These are phyloP conservation scores for Wickerhamiella bombiphila DNA, from an alignment of 805 yeast genomes.

Conservation along the genomic window DNA sequence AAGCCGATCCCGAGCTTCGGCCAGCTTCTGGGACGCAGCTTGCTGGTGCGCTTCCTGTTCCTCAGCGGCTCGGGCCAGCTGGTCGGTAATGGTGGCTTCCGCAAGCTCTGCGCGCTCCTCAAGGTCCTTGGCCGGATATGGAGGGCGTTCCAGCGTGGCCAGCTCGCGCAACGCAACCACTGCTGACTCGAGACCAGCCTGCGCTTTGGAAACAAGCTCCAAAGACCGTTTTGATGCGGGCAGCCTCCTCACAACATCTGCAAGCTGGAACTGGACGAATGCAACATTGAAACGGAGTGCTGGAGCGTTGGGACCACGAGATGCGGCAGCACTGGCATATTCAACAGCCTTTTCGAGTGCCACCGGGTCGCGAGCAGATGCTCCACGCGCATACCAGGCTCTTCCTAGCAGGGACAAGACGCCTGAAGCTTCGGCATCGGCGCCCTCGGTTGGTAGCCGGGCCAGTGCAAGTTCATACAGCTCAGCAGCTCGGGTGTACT, in stretches of 20 bases:
- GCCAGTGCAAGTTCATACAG: slow-evolving; percentile 65
- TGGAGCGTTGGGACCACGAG: slow-evolving; percentile 31
- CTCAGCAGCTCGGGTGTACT: slow-evolving; percentile 76
- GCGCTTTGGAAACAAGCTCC: slow-evolving; percentile 43
- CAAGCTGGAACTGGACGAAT: slow-evolving; percentile 69
- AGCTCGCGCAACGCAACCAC: slow-evolving; percentile 42
- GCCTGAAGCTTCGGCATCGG: slow-evolving; percentile 26
- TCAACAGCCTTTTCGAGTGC: slow-evolving; percentile 48
- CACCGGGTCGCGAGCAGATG: slow-evolving; percentile 18
- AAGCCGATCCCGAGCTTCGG: slow-evolving; percentile 53
- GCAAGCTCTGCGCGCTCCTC: slow-evolving; percentile 82
- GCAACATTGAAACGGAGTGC: slow-evolving; percentile 60
- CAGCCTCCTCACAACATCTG: slow-evolving; percentile 60
- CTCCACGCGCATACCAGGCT: slow-evolving; percentile 40
- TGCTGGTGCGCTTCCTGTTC: slow-evolving; percentile 52
- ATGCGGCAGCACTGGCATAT: slow-evolving; percentile 33
- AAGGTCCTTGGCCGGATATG: slow-evolving; percentile 66
- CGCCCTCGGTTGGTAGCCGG: neutral
- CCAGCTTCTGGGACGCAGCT: slow-evolving; percentile 44
- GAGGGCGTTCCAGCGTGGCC: slow-evolving; percentile 48
- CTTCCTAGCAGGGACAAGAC: slow-evolving; percentile 8
- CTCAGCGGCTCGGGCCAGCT: slow-evolving; percentile 51
- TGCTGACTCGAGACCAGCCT: slow-evolving; percentile 46
- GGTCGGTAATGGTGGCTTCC: slow-evolving; percentile 52
- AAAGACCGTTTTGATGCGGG: slow-evolving; percentile 44